Base-by-base conservation (phyloP, 2,329 filamentous ascomycete species). In the Bipolaris bicolor region DNA sequence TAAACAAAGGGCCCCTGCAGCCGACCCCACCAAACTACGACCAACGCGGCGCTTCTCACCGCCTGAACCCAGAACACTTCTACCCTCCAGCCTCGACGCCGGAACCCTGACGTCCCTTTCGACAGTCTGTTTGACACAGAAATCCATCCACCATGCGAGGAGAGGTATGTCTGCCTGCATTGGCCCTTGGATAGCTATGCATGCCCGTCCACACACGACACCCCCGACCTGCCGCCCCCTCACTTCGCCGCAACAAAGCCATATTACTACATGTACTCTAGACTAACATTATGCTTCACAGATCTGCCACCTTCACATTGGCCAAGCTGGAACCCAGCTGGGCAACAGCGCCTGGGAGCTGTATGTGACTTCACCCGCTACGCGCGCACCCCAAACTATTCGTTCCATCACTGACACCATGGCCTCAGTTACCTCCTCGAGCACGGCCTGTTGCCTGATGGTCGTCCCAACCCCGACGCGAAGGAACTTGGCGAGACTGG, bases 331-430 rank as follows among this genome's bases (percentile, higher is more conserved):
- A 80, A 86, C 83, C 74, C 88, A 90, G 85, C 86, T 90, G 64
- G 88, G 88, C 74, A 89, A 89, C 83, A 88, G 86, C 75, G 88
- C 88, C 69, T 90, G 88, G 88, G 88, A 90, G 80, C 86, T 90
- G 88, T 90, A 84, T 75, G 87, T 73, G 69, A 20, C 20, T 70
- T 53, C 56, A 55, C 2, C 53, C 52, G 37, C 44, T 49, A 16
- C 39, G 56, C 40, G 49, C 58, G 46, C 43, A n/a, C 48, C 49
- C n/a, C 49, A 47, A 60, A 62, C 55, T 57, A 31, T 53, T 37
- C 10, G 40, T 39, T 16, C 43, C 20, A 43, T 39, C 41, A 57
- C 67, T 74, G 54, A 74, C 58, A 36, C 37, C 26, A 47, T 24
- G 34, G 22, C n/a, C 43, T 64, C 73, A 90, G 87, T 71, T 90